A percentile compares a stretch with the other conserved stretches of the same genome.
phyloP scores from a whole-genome alignment of 352 stramenopile species.

The Phytophthora multivora region DNA sequence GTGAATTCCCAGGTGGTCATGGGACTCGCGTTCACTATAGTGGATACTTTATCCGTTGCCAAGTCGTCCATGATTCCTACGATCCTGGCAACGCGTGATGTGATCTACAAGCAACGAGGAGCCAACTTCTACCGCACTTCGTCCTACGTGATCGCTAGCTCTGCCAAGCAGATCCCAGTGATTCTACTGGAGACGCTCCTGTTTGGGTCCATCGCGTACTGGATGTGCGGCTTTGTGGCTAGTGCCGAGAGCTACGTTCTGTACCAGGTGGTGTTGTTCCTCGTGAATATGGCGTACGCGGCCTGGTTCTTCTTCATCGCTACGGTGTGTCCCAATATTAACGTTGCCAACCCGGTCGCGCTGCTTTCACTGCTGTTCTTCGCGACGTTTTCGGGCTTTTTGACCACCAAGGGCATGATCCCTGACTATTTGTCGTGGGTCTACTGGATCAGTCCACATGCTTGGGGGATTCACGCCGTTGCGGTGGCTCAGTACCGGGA shows the following conservation, averaged over 20 bases:
- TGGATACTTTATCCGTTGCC: conserved; percentile 78
- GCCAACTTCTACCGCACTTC: conserved; percentile 82
- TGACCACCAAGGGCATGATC: conserved; percentile 49
- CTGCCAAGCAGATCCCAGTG: conserved; percentile 41
- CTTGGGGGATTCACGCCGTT: conserved; percentile 44
- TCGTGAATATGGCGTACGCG: conserved; percentile 41
- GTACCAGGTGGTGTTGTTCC: conserved; percentile 64
- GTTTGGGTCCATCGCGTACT: conserved; percentile 86
- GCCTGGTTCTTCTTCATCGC: conserved; percentile 55
- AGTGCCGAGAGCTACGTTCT: conserved; percentile 52
- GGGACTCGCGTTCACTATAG: conserved; percentile 71
- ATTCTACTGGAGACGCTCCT: conserved; percentile 63
- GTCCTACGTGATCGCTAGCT: conserved; percentile 69
- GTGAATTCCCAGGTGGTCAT: conserved; percentile 27
- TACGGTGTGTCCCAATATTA: conserved; percentile 31
- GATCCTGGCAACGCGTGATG: conserved; percentile 58
- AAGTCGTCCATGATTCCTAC: conserved; percentile 69
- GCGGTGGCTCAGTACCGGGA: conserved; percentile 46
- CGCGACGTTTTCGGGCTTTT: conserved; percentile 54
- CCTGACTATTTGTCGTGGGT: conserved; percentile 57
- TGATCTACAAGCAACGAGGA: conserved; percentile 88
- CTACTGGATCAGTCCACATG: conserved; percentile 65
- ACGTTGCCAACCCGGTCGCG: conserved; percentile 48
- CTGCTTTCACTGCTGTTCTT: conserved; percentile 51
- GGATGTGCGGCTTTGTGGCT: conserved; percentile 70